phyloP scores from a whole-genome alignment of 1,284 basidiomycete species.

The Austroboletus sp. region DNA sequence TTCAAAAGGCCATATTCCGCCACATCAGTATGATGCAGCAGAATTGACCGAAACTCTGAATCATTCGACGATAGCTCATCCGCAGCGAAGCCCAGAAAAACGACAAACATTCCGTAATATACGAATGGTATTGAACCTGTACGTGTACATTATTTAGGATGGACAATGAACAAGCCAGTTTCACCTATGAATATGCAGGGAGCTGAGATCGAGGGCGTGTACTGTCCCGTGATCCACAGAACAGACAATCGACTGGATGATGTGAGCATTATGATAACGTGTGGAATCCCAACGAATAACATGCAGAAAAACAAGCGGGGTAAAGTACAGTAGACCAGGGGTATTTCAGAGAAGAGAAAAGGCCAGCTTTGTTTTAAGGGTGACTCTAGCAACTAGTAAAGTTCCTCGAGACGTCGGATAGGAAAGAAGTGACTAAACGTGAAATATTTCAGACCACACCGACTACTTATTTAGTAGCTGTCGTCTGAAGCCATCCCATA shows the following conservation, averaged over 20 bases:
- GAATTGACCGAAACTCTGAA: no score
- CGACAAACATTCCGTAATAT: constrained; percentile 6
- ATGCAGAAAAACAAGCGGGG: constrained; percentile 31
- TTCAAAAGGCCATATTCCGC: no score
- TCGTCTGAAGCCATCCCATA: constrained; percentile 40
- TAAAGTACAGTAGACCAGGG: constrained; percentile 42
- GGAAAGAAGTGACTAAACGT: constrained; percentile 4
- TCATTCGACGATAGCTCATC: no score
- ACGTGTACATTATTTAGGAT: not conserved
- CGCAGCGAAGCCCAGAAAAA: no score
- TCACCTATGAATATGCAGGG: not conserved
- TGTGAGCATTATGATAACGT: constrained; percentile 37
- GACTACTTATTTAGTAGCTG: constrained; percentile 39
- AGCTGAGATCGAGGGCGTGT: not conserved
- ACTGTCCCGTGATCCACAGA: constrained; percentile 11
- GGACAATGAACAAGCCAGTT: not conserved
- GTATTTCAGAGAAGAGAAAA: constrained; percentile 31
- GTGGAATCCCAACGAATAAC: constrained; percentile 33
- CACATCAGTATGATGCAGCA: constrained; percentile 31
- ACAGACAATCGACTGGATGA: constrained; percentile 35
- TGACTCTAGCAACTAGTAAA: constrained; percentile 27
- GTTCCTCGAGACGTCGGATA: constrained; percentile 20
- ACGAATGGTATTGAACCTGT: not conserved
- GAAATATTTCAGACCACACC: constrained; percentile 11
- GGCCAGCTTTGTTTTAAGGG: constrained; percentile 31